Percentiles rank a stretch among this genome's conserved stretches.
phyloP scores from a whole-genome alignment of 1,284 basidiomycete species.

The Ustilago trichophora region DNA sequence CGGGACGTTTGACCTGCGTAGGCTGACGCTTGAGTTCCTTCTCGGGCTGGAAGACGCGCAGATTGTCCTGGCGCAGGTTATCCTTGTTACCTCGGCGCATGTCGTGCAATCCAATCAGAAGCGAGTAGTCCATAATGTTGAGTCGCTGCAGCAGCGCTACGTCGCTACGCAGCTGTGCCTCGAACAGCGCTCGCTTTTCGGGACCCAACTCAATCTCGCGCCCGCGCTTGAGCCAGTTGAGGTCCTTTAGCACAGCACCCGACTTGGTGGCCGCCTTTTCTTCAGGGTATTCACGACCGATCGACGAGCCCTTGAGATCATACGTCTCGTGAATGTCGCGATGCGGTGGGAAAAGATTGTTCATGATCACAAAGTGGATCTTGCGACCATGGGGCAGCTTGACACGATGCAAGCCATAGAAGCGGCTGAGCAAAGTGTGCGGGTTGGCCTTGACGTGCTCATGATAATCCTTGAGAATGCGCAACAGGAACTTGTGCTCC shows the following conservation, averaged over 20 bases:
- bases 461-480: slow-evolving; percentile 86
- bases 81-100: slow-evolving; percentile 89
- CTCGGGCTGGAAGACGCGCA: slow-evolving; percentile 86
- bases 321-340: slow-evolving; percentile 97
- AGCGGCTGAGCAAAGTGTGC: slow-evolving; percentile 89
- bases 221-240: slow-evolving; percentile 90
- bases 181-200: slow-evolving; percentile 87
- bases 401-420: slow-evolving; percentile 96
- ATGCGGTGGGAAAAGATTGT: slow-evolving; percentile 97
- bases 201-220: slow-evolving; percentile 87
- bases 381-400: slow-evolving; percentile 92
- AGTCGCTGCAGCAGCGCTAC: slow-evolving; percentile 83
- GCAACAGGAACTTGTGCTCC: slow-evolving; percentile 91
- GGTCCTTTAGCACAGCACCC: slow-evolving; percentile 89
- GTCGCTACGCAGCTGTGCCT: slow-evolving; percentile 88
- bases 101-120: slow-evolving; percentile 93
- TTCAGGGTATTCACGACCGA: slow-evolving; percentile 87
- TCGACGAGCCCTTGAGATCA: slow-evolving; percentile 93
- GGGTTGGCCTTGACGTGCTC: slow-evolving; percentile 88
- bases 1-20: slow-evolving; percentile 37
- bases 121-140: slow-evolving; percentile 94
- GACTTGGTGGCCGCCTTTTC: slow-evolving; percentile 82
- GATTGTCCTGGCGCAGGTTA: slow-evolving; percentile 84
- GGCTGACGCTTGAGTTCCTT: slow-evolving; percentile 54
- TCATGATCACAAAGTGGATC: slow-evolving; percentile 99